phyloP scores from a whole-genome alignment of 1,284 basidiomycete species.

The Boletellus deceptivus region DNA sequence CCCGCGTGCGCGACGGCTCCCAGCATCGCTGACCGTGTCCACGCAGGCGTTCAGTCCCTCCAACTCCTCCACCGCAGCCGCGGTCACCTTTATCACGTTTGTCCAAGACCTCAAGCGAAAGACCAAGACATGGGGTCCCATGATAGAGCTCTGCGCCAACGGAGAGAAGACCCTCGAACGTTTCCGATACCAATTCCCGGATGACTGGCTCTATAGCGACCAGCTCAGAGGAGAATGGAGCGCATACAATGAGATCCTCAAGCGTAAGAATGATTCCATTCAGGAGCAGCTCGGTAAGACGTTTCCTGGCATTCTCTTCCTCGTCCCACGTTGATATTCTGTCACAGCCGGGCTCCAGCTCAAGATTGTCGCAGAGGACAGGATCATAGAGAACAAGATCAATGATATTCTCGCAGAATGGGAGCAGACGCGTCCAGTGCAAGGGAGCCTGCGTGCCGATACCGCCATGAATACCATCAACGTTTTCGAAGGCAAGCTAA shows the following conservation, averaged over 20 bases:
- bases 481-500: slow-evolving; percentile 89
- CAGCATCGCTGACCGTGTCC: slow-evolving; percentile 10
- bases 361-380: slow-evolving; percentile 99
- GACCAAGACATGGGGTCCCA: slow-evolving; percentile 94
- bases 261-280: slow-evolving; percentile 97
- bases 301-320: slow-evolving; percentile 5
- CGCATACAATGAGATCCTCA: slow-evolving; percentile 96
- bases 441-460: slow-evolving; percentile 94
- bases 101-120: slow-evolving; percentile 98
- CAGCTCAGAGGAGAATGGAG: slow-evolving; percentile 98
- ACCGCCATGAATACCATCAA: slow-evolving; percentile 94
- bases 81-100: slow-evolving; percentile 98
- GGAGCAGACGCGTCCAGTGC: slow-evolving; percentile 94
- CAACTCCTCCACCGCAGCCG: slow-evolving; percentile 90
- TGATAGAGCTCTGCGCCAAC: slow-evolving; percentile 90
- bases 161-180: slow-evolving; percentile 97
- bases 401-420: slow-evolving; percentile 89
- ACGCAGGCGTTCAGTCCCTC: slow-evolving; percentile 54
- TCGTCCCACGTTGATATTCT: slow-evolving; percentile 2
- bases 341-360: slow-evolving; percentile 85
- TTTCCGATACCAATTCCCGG: slow-evolving; percentile 94
- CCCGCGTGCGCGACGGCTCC: neutral
- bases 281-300: slow-evolving; percentile 88
- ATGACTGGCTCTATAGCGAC: slow-evolving; percentile 98
- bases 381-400: slow-evolving; percentile 93